phyloP scores from a whole-genome alignment of 345 rosid genomes.

The Garcia nutans region DNA sequence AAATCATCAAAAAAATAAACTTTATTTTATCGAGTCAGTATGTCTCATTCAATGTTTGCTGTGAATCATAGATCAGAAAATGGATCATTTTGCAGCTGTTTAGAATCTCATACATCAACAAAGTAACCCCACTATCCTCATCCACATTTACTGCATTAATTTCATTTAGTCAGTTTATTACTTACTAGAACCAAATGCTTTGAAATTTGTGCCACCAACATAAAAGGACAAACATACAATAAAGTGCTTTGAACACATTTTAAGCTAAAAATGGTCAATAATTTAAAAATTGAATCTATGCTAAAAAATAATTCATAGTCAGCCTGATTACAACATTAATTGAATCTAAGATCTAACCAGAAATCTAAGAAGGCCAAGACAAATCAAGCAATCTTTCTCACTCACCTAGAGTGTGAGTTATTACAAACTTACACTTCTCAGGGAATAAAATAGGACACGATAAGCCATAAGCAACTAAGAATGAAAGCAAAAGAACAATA shows the following conservation, averaged over 20 bases:
- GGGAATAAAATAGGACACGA: background rate
- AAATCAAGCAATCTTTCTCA: background rate
- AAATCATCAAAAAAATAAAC: background rate
- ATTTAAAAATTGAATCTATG: background rate
- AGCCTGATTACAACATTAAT: background rate
- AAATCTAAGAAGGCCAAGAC: background rate
- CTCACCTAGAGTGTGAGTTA: background rate
- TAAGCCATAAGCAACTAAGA: background rate
- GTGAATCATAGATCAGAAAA: background rate
- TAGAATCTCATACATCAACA: background rate
- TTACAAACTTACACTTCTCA: conserved; percentile 1
- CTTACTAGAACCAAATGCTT: background rate
- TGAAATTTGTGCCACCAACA: background rate
- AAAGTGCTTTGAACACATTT: background rate
- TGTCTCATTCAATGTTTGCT: background rate
- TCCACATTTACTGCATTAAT: background rate
- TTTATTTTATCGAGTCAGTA: background rate
- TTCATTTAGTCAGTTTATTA: background rate
- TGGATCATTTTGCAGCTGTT: background rate
- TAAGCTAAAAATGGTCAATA: background rate
- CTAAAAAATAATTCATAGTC: background rate
- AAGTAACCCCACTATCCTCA: background rate
- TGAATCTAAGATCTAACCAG: background rate
- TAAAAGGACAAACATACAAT: background rate
- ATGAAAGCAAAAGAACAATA: background rate